Base-by-base conservation (phyloP, 495 filamentous ascomycete species). In the Neurospora tetrasperma region DNA sequence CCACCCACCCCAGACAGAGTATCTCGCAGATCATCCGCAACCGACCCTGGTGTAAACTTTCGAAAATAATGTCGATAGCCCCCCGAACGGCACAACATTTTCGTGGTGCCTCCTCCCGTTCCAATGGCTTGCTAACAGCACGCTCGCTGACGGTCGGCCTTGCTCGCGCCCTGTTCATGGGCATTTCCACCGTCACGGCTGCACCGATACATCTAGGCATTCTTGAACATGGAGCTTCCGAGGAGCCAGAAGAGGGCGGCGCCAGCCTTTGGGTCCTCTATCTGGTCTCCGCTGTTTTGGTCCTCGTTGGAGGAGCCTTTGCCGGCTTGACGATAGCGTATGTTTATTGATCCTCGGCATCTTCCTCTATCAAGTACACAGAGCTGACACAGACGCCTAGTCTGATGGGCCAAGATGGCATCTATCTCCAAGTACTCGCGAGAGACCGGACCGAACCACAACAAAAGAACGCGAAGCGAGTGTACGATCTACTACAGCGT, bases 361-460 rank as follows among this genome's bases (percentile, higher is more conserved):
- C 27, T 38, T 38, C 35, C 35, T 62, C 20, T 23, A 54, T 31
- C 38, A 16, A 16, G 11, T 42, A 23, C 18, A 18, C 12, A 70
- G 42, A 42, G 18, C 31, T 31, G 35, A 10, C 40, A 42, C 18
- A 73, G 76, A 70, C 72, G 27, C 68, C 16, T 72, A 90, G 88
- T 27, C 80, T 92, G 69, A 93, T 93, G 91, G 91, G 91, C 59
- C 90, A 97, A 83, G 96, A 99, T 84, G 94, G 96, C 78, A 95
- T 98, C 74, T 97, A 98, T 79, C 88, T 99, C 14, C 96, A 97
- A 84, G 96, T 99, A 73, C 93, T 99, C 54, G 94, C 93, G n/a
- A 91, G 93, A 54, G 87, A 89, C 68, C 69, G 74, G 14, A 81
- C 76, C 75, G 94, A 97, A 82, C 73, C 84, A 81, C 94, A 99